These are phyloP conservation scores for Geosmithia morbida DNA, from an alignment of 2,329 filamentous ascomycete genomes.

Conservation along the genomic window DNA sequence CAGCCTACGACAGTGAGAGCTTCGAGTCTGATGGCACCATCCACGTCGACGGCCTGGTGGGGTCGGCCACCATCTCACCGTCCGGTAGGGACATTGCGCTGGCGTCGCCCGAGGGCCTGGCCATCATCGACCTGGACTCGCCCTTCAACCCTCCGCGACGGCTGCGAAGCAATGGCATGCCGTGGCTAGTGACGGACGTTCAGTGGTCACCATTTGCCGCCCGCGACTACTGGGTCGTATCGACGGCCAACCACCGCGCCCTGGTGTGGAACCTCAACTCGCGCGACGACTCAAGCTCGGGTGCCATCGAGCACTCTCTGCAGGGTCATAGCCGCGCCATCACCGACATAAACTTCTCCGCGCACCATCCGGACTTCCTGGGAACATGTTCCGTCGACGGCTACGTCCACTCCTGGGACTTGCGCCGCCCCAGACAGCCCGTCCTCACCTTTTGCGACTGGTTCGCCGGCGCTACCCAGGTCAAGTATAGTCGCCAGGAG, in stretches of 20 bases:
- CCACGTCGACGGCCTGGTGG: conserved; percentile 66
- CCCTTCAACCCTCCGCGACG: conserved; percentile 78
- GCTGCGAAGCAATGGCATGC: conserved; percentile 65
- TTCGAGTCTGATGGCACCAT: conserved; percentile 79
- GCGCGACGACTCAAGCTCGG: conserved; percentile 54
- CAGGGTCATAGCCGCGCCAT: conserved; percentile 77
- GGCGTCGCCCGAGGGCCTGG: conserved; percentile 77
- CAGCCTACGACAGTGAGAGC: conserved; percentile 71
- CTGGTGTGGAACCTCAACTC: conserved; percentile 86
- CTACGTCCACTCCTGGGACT: conserved; percentile 85
- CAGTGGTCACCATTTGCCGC: conserved; percentile 92
- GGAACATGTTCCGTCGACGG: conserved; percentile 89
- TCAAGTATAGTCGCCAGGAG: conserved; percentile 86
- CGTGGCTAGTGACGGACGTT: conserved; percentile 92
- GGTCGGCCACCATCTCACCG: conserved; percentile 85
- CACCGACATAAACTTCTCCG: conserved; percentile 92
- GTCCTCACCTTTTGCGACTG: conserved; percentile 79
- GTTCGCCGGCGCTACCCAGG: conserved; percentile 86
- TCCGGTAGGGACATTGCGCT: conserved; percentile 82
- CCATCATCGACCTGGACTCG: conserved; percentile 84
- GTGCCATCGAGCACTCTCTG: conserved; percentile 72
- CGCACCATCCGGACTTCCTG: conserved; percentile 77
- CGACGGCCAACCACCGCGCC: conserved; percentile 87
- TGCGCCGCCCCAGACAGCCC: conserved; percentile 59
- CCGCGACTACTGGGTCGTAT: conserved; percentile 85